Base-by-base conservation (phyloP, 1,284 basidiomycete species). In the Malassezia slooffiae region DNA sequence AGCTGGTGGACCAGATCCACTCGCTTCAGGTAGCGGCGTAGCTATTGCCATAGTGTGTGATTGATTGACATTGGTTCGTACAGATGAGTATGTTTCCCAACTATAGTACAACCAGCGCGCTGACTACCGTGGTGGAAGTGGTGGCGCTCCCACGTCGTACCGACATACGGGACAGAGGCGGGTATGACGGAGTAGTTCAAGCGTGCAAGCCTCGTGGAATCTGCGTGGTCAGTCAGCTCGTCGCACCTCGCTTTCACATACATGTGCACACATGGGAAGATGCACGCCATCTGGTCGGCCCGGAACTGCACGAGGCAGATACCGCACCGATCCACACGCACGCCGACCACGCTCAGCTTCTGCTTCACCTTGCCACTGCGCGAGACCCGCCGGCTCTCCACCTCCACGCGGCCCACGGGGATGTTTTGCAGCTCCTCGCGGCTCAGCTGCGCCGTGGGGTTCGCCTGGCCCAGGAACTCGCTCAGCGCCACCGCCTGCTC, bases 251-350 rank as follows among this genome's bases (percentile, higher is more conserved):
- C 13, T 16, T 11, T 13, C 13, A 46, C 49, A 21, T 32, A 54
- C 23, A 63, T 52, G 71, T 89, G 86, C 52, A 74, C 74, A 68
- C 85, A 89, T 13, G 76, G 76, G 2, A 79, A 75, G 58, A 83
- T 65, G 38, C 77, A 77, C 11, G 74, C 75, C 47, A 73, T 72
- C 46, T 81, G 76, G 5, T 72, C 76, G 11, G 75, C 75, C 60
- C 75, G 79, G 72, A 86, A 89, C 71, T 84, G 82, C 38, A 74
- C 75, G 55, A 84, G 70, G 67, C 86, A 89, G 36, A 87, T 81
- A 20, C 79, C 77, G 61, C 86, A 90, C 57, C 79, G 80, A 53
- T 83, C 79, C 21, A 89, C 83, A 2, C 76, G 66, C 9, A 78
- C 74, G 19, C 82, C 85, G n/a, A 83, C 71, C 22, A 86, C 71